phyloP scores from a whole-genome alignment of 176 grass and related monocot genomes.

The Eremochloa ophiuroides region DNA sequence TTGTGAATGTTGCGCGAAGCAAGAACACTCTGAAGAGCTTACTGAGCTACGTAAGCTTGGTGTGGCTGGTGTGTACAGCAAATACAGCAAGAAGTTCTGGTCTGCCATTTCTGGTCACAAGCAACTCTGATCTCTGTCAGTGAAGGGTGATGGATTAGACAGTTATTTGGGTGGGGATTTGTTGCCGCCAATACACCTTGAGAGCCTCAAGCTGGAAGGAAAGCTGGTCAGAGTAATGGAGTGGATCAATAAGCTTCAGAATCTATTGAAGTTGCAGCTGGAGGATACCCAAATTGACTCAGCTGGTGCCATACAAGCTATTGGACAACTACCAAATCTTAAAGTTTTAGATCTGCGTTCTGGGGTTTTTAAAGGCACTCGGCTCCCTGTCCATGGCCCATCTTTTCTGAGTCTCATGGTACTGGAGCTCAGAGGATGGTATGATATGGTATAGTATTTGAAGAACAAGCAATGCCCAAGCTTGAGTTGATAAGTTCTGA shows the following conservation, averaged over 20 bases:
- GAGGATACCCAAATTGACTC: accelerated
- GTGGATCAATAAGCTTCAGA: background rate
- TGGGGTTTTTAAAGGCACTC: too few relatives aligned
- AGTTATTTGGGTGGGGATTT: background rate
- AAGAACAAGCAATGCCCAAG: background rate
- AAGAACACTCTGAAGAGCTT: background rate
- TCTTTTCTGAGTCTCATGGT: background rate
- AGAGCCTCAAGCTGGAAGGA: background rate
- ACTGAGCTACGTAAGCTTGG: background rate
- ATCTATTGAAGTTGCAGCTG: background rate
- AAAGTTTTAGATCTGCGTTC: background rate
- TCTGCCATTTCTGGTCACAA: background rate
- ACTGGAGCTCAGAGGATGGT: accelerated
- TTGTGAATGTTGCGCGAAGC: background rate
- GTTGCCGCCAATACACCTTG: background rate
- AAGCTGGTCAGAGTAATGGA: background rate
- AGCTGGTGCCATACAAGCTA: background rate
- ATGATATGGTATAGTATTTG: accelerated
- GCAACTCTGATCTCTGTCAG: background rate
- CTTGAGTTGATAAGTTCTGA: too few relatives aligned
- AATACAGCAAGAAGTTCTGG: background rate
- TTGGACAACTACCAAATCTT: background rate
- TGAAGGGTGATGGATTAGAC: background rate
- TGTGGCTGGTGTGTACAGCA: background rate
- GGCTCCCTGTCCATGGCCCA: background rate